Evolutionary conservation across 169 alveolate species (phyloP), one percentile per base, ranked within the genome.

Genomic region (Miamiensis avidus): DNA sequence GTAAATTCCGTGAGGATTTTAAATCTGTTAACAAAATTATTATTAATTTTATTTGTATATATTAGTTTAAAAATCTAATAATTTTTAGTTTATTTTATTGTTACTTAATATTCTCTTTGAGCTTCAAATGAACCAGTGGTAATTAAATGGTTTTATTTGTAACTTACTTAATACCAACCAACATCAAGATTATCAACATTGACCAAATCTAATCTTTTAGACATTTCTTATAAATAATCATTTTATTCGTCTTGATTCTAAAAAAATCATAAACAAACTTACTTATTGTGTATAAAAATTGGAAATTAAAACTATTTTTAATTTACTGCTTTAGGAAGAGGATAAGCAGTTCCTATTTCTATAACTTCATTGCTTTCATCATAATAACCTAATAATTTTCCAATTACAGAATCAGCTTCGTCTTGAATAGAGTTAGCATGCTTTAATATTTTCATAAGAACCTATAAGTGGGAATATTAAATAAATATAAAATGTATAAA

Each of bases 301-400:
- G 28, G 26, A 11, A 28, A 74, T 25, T 25, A 25, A 28, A 6
- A 27, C 6, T 75, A 75, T 6, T 29, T 30, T n/a, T n/a, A 49
- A 20, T 29, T 79, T 79, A 79, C 75, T 15, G 31, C n/a, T 31
- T 78, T 74, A 49, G 84, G 76, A 65, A 79, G 74, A 64, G 84
- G 76, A 79, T 49, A 79, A 49, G 64, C 31, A 49, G 34, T 25
- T 49, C 76, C 64, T 15, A 79, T 31, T 79, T 79, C 84, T 29
- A 79, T 33, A 25, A 49, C 29, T 16, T 79, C 6, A 15, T 29
- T 73, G 6, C 26, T 29, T 27, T 79, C 30, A 27, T 33, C 29
- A 32, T 29, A 79, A 64, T 49, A 79, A 79, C 84, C 84, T 26
- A 29, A 74, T 79, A 79, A 79, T 79, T 79, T 34, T 29, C 84